Evolutionary conservation across 257 asterid species (phyloP).

Genomic region (Solanum verrucosum): DNA sequence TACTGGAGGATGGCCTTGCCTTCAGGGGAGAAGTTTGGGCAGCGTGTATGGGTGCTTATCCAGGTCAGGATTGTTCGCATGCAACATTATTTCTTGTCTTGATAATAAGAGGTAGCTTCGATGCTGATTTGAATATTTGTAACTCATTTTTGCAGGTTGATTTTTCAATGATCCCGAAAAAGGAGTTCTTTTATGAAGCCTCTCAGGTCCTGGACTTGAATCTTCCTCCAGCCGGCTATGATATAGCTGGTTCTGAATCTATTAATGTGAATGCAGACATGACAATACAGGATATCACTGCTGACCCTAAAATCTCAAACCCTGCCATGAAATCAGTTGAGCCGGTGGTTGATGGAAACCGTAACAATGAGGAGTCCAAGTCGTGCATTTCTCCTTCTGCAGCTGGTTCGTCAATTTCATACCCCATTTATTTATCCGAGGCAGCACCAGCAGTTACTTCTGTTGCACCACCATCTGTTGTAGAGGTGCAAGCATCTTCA

Average conservation of each 20-base stretch:
- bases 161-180: conserved; percentile 31
- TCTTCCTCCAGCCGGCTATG: conserved; percentile 47
- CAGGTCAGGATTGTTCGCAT: conserved; percentile 31
- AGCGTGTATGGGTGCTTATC: conserved; percentile 90
- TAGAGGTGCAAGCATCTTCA: conserved; percentile 6
- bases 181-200: conserved; percentile 26
- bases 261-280: conserved; percentile 19
- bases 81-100: background rate
- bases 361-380: conserved; percentile 40
- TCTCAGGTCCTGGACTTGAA: conserved; percentile 59
- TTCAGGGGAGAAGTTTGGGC: conserved; percentile 84
- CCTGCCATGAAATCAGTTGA: conserved; percentile 15
- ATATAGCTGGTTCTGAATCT: conserved; percentile 26
- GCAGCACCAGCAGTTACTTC: conserved; percentile 8
- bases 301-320: conserved; percentile 11
- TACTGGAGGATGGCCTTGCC: conserved; percentile 93
- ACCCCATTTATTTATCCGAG: conserved; percentile 21
- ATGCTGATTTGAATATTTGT: background rate
- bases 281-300: conserved; percentile 6
- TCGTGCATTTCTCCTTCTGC: background rate
- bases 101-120: background rate
- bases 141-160: conserved; percentile 44
- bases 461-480: background rate
- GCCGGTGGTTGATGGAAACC: conserved; percentile 17
- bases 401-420: conserved; percentile 13